phyloP scores from a whole-genome alignment of 2,329 filamentous ascomycete genomes.

The Fusarium citri region DNA sequence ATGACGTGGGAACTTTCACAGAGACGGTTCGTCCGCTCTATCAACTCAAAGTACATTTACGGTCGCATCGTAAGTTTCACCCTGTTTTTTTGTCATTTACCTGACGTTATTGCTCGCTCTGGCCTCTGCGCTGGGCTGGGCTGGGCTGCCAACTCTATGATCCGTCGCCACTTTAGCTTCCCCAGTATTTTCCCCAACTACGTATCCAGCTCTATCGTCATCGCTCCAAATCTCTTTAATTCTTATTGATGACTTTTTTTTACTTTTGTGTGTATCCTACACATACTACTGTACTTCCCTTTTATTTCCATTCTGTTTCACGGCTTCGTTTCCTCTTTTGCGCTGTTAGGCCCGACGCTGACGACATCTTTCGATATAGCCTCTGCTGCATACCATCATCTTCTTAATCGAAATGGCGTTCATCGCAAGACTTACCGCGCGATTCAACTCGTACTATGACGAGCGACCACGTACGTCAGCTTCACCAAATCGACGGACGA shows the following conservation, averaged over 20 bases:
- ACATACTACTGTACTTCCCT: background rate
- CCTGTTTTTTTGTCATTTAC: constrained; percentile 18
- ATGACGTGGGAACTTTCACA: constrained; percentile 42
- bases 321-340: background rate
- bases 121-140: background rate
- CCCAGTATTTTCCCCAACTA: constrained; percentile 33
- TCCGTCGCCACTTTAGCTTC: constrained; percentile 40
- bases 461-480: constrained; percentile 78
- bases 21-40: constrained; percentile 39
- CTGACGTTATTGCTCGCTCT: background rate
- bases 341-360: constrained; percentile 27
- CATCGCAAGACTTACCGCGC: constrained; percentile 81
- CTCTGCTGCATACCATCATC: constrained; percentile 85
- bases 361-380: constrained; percentile 65
- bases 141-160: constrained; percentile 26
- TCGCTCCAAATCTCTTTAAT: constrained; percentile 10
- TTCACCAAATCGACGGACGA: background rate
- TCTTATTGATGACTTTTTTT: constrained; percentile 12
- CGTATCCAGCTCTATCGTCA: constrained; percentile 22
- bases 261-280: background rate
- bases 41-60: constrained; percentile 43
- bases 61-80: constrained; percentile 38
- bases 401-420: constrained; percentile 91
- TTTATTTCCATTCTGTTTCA: background rate
- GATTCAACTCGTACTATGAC: constrained; percentile 95